Conservation (phyloP, 139 green algal genomes). For the Haematococcus lacustris region DNA sequence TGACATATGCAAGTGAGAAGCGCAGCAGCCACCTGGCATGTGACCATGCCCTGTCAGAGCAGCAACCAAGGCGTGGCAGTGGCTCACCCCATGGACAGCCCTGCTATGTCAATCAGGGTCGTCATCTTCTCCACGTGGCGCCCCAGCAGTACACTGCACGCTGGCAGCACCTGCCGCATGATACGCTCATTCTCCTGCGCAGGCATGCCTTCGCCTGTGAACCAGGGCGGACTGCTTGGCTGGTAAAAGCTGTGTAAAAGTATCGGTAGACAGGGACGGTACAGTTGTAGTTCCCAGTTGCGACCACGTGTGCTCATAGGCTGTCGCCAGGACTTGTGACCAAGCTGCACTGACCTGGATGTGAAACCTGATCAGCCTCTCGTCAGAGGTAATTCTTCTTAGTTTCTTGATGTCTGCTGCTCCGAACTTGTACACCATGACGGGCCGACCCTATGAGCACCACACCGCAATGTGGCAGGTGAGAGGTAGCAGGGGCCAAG, state of each 20-base stretch:
- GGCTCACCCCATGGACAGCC: conserved; percentile 26
- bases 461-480: too few species aligned
- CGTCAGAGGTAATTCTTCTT: conserved; percentile 65
- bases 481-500: too few species aligned
- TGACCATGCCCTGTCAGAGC: too few species aligned
- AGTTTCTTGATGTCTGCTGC: conserved; percentile 64
- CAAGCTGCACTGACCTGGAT: conserved; percentile 32
- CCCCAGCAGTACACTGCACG: conserved; percentile 54
- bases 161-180: conserved; percentile 66
- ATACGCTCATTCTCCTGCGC: conserved; percentile 78
- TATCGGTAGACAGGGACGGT: too few species aligned
- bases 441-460: conserved; percentile 75
- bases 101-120: conserved; percentile 82
- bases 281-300: background rate
- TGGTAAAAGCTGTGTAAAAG: too few species aligned
- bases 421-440: conserved; percentile 82
- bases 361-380: conserved; percentile 81
- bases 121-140: conserved; percentile 71
- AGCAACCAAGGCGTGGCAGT: background rate
- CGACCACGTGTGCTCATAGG: background rate
- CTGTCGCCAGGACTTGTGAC: background rate
- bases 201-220: background rate
- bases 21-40: too few species aligned
- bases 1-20: too few species aligned
- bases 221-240: background rate